A percentile compares a stretch with the other conserved stretches of the same genome.
Conservation (phyloP, 2,329 filamentous ascomycete genomes). For the Coniochaeta pulveracea region DNA sequence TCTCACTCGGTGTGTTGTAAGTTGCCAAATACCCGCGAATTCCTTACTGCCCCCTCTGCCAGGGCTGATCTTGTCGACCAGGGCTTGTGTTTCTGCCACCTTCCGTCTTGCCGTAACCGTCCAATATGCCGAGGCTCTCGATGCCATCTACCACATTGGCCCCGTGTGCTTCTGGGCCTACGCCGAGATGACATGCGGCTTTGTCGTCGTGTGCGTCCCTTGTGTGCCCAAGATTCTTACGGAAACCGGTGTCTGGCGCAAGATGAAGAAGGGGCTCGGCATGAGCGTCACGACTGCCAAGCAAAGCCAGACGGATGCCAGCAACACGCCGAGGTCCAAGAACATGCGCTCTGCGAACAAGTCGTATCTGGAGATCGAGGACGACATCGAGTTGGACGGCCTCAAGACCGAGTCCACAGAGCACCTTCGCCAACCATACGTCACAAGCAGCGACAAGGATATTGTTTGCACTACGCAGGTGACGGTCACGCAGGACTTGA, state of each 20-base stretch:
- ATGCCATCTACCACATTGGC: constrained; percentile 24
- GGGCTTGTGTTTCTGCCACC: constrained; percentile 26
- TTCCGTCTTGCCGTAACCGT: constrained; percentile 24
- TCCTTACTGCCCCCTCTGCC: constrained; percentile 2
- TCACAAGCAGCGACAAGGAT: constrained; percentile 3
- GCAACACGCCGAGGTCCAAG: constrained; percentile 6
- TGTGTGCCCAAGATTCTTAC: constrained; percentile 8
- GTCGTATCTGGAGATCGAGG: constrained; percentile 7
- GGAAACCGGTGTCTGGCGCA: constrained; percentile 10
- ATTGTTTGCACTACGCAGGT: constrained; percentile 7
- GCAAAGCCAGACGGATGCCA: constrained; percentile 4
- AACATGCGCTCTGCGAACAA: constrained; percentile 6
- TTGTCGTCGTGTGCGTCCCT: constrained; percentile 18
- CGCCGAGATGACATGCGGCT: constrained; percentile 32
- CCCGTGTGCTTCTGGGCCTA: constrained; percentile 29
- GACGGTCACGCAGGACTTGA: constrained; percentile 5
- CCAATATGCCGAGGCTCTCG: constrained; percentile 16
- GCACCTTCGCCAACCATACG: constrained; percentile 5
- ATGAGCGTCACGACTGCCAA: constrained; percentile 5
- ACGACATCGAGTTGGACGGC: constrained; percentile 8
- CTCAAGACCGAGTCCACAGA: constrained; percentile 7
- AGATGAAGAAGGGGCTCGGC: constrained; percentile 12
- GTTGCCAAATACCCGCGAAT: constrained; percentile 6
- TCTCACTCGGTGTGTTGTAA: constrained; percentile 20
- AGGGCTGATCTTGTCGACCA: constrained; percentile 10